Evolutionary conservation across 2,329 filamentous ascomycete species (phyloP), one percentile per base, ranked within the genome.

Genomic region (Arthrinium puccinioides): DNA sequence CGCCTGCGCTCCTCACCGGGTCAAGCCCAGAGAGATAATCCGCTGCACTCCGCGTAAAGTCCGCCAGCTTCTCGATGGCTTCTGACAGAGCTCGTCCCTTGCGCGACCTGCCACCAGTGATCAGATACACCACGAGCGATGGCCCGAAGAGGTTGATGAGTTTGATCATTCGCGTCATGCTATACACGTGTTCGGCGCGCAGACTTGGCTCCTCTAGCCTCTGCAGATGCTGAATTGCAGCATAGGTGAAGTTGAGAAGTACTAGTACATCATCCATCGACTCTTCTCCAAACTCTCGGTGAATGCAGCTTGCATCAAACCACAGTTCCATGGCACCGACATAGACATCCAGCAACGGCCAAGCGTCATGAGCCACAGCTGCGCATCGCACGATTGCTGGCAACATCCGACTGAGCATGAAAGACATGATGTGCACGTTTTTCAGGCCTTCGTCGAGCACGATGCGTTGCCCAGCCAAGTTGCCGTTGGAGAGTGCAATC

Each of bases 381-480:
- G 60, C 57, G 1, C 67, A 62, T 30, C 50, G 57, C 10, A 76
- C 52, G 5, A 72, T 60, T n/a, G 72, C 67, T 0, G 75, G 74
- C 3, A 79, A 45, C 70, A 79, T 76, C 33, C 62, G 68, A 20
- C 59, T 55, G 20, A 77, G 37, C 39, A 72, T 54, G 44, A 78
- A 79, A 0, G 53, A 52, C 30, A 66, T 48, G 18, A 79, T 62
- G 24, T 61, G 48, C 6, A 43, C 32, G 27, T 70, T 61, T n/a
- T 52, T 56, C 66, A 77, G 67, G n/a, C 69, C 70, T 37, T 60
- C 60, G 24, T 55, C 55, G 15, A 79, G 47, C 35, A 76, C 66
- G 5, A 40, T 46, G 20, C 61, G 54, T 47, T 77, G 70, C 6
- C 68, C 62, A 6, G 49, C 50, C n/a, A 77, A 58, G 35, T 61